Conservation (phyloP, 345 rosid species). For the Brassica juncea region DNA sequence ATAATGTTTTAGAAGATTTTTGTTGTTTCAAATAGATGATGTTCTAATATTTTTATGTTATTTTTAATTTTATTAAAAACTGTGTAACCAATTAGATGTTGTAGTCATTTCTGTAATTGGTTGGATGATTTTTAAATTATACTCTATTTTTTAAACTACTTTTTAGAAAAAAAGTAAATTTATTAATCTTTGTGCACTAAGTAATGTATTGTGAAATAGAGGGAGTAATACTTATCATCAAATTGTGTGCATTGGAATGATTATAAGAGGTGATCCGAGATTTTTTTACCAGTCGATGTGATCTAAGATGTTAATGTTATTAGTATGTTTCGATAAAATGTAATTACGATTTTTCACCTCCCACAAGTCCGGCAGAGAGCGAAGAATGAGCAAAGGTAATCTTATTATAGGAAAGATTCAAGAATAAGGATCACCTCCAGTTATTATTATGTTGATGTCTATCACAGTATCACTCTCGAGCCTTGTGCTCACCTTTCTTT, state of each 20-base stretch:
- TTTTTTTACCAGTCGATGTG: not conserved
- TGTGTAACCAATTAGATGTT: too few species aligned
- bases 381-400: slow-evolving; percentile 15
- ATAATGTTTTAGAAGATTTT: too few species aligned
- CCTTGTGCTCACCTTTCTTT: slow-evolving; percentile 49
- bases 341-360: slow-evolving; percentile 1
- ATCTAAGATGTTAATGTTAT: not conserved
- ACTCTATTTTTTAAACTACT: too few species aligned
- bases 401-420: not conserved
- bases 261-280: slow-evolving; percentile 1
- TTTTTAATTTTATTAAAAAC: too few species aligned
- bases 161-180: too few species aligned
- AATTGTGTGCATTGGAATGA: slow-evolving; percentile 4
- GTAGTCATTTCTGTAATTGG: too few species aligned
- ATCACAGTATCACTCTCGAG: slow-evolving; percentile 60
- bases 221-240: not conserved
- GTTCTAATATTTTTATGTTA: too few species aligned
- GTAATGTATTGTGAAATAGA: too few species aligned
- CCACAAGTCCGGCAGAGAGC: slow-evolving; percentile 14
- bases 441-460: slow-evolving; percentile 16
- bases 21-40: too few species aligned
- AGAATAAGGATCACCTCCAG: slow-evolving; percentile 33
- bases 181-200: too few species aligned
- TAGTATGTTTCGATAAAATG: not conserved
- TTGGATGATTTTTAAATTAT: too few species aligned